Percentiles rank a stretch among this genome's conserved stretches.
These are phyloP conservation scores for Aechmea fasciata DNA, from an alignment of 176 grass and related monocot species.

Conservation along the genomic window DNA sequence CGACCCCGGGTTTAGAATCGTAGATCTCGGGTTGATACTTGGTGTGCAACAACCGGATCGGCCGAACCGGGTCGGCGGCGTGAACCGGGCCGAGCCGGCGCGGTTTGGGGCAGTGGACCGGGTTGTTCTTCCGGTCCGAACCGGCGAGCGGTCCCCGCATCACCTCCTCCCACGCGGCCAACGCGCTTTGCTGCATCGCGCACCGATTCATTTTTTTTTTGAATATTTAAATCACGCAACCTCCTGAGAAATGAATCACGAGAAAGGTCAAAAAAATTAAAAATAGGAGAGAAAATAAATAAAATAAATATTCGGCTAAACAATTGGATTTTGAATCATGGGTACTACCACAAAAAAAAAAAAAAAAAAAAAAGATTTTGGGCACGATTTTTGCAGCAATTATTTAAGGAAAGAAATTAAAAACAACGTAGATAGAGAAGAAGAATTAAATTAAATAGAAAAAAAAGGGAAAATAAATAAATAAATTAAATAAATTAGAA, in stretches of 20 bases:
- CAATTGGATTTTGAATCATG: no score
- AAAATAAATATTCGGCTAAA: no score
- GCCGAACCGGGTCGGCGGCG: constrained; percentile 21
- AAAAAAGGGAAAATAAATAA: background rate
- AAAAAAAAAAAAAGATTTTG: background rate
- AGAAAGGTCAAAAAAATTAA: constrained; percentile 17
- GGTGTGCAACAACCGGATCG: constrained; percentile 46
- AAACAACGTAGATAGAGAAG: background rate
- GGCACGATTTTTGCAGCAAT: background rate
- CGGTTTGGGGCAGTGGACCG: constrained; percentile 88
- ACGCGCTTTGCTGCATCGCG: constrained; percentile 54
- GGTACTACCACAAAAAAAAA: no score
- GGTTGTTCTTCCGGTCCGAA: constrained; percentile 39
- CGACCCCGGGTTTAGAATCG: constrained; percentile 36
- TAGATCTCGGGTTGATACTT: constrained; percentile 37
- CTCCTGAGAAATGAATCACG: constrained; percentile 43
- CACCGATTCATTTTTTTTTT: constrained; percentile 55
- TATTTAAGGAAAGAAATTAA: background rate
- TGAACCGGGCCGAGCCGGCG: constrained; percentile 34
- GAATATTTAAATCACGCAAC: constrained; percentile 9
- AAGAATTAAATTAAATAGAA: background rate
- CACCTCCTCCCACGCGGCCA: constrained; percentile 46
- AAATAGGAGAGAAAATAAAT: no score
- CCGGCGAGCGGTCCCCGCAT: constrained; percentile 6
- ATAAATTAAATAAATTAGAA: constrained; percentile 10